These are phyloP conservation scores for Oryza coarctata DNA, from an alignment of 176 grass and related monocot genomes.

Conservation along the genomic window DNA sequence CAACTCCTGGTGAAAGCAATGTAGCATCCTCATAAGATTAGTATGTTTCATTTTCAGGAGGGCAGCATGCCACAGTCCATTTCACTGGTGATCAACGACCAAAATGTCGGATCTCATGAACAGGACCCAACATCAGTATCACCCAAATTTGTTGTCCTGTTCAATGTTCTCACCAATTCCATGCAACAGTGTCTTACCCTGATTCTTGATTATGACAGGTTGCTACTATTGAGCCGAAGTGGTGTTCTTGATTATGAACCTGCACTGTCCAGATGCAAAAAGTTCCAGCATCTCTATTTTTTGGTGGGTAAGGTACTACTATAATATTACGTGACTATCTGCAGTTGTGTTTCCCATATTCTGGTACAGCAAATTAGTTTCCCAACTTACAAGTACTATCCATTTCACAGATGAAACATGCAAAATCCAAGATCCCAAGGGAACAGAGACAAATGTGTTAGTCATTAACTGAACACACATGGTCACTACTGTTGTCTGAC, in stretches of 20 bases:
- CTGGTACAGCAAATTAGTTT: neutral
- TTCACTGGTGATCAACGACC: neutral
- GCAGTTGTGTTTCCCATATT: neutral
- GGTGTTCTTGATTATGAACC: neutral
- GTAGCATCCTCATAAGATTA: neutral
- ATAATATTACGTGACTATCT: too few relatives aligned
- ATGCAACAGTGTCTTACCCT: neutral
- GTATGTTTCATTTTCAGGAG: neutral
- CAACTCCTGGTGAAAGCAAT: neutral
- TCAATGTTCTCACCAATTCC: neutral
- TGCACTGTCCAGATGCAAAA: neutral
- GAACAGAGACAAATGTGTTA: neutral
- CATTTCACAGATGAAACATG: neutral
- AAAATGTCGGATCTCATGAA: neutral
- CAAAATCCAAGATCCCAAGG: neutral
- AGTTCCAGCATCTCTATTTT: neutral
- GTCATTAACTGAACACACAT: neutral
- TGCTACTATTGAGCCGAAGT: neutral
- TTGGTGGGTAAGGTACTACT: neutral
- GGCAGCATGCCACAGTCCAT: neutral
- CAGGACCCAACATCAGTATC: neutral
- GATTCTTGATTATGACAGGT: neutral
- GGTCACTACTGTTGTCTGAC: neutral
- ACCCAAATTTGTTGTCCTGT: neutral
- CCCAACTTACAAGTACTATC: neutral